These are phyloP conservation scores for Tricholoma hemisulphureum DNA, from an alignment of 768 basidiomycete genomes.

Conservation along the genomic window DNA sequence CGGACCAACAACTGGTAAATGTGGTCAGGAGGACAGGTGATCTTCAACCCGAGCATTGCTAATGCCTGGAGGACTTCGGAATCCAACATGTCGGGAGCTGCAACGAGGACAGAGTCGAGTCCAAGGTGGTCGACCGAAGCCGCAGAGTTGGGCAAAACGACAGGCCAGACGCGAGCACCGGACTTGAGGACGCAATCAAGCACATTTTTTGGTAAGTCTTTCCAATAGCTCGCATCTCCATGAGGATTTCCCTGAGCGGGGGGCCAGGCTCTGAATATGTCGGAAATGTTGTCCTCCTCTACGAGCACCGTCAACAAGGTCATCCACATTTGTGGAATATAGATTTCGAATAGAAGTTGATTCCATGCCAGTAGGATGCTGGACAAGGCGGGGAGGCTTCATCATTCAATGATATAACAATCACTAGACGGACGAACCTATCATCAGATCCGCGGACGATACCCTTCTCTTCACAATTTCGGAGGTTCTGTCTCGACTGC, in stretches of 20 bases:
- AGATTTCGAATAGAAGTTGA: conserved; percentile 39
- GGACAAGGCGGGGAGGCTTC: background rate
- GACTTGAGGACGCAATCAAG: conserved; percentile 25
- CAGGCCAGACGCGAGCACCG: conserved; percentile 36
- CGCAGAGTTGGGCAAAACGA: conserved; percentile 13
- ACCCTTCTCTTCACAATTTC: conserved; percentile 40
- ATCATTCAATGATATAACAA: background rate
- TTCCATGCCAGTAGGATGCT: conserved; percentile 53
- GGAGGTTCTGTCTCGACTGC: conserved; percentile 42
- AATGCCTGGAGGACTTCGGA: conserved; percentile 26
- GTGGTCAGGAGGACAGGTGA: conserved; percentile 37
- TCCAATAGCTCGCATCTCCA: conserved; percentile 43
- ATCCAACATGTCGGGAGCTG: conserved; percentile 17
- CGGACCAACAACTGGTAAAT: conserved; percentile 30
- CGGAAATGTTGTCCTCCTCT: conserved; percentile 12
- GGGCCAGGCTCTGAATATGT: conserved; percentile 44
- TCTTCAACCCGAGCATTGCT: conserved; percentile 29
- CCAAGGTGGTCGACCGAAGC: conserved; percentile 1
- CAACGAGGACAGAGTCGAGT: conserved; percentile 26
- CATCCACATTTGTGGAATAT: conserved; percentile 46
- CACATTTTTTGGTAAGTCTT: conserved; percentile 28
- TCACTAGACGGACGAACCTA: conserved; percentile 29
- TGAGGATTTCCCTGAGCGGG: conserved; percentile 29
- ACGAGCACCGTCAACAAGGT: conserved; percentile 31
- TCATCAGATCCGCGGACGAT: conserved; percentile 38